Evolutionary conservation across 352 stramenopile species (phyloP).

Genomic region (Phytophthora macrochlamydospora): DNA sequence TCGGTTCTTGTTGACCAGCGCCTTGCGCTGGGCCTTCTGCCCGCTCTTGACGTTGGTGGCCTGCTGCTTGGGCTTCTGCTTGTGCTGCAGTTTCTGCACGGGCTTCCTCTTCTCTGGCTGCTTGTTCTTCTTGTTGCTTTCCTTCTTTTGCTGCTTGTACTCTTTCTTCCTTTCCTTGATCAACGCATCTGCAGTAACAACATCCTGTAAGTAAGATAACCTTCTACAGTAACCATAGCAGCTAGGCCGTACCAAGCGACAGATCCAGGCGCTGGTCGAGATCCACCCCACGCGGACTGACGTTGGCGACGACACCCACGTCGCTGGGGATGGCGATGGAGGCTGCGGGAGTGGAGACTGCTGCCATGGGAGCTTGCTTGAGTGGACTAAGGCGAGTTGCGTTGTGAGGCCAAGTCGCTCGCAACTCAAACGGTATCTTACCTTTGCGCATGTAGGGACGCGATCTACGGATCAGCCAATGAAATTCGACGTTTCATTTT

Average conservation of each 20-base stretch:
- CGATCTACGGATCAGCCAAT: constrained; percentile 13
- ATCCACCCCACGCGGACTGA: constrained; percentile 37
- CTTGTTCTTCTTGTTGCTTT: constrained; percentile 33
- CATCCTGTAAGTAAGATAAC: constrained; percentile 3
- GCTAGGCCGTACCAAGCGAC: constrained; percentile 37
- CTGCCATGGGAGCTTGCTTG: constrained; percentile 16
- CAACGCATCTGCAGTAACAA: constrained; percentile 45
- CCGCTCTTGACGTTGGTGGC: constrained; percentile 15
- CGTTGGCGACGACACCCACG: constrained; percentile 11
- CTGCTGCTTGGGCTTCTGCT: constrained; percentile 20
- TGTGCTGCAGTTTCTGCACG: constrained; percentile 16
- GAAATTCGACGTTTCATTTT: constrained; percentile 16
- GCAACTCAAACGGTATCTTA: constrained; percentile 8
- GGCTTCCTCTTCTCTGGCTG: constrained; percentile 28
- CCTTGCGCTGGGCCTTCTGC: constrained; percentile 39
- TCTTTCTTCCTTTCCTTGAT: constrained; percentile 76
- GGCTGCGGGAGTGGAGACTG: constrained; percentile 12
- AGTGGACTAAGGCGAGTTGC: constrained; percentile 7
- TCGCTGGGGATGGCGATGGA: constrained; percentile 30
- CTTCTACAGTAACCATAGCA: not conserved
- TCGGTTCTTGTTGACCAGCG: constrained; percentile 57
- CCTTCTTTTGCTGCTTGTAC: constrained; percentile 49
- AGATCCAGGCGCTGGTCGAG: constrained; percentile 49
- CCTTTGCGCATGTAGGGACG: constrained; percentile 8
- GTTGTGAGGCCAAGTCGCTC: constrained; percentile 15